Base-by-base conservation (phyloP, 805 yeast genomes). In the Kodamaea kaohsiungensis region DNA sequence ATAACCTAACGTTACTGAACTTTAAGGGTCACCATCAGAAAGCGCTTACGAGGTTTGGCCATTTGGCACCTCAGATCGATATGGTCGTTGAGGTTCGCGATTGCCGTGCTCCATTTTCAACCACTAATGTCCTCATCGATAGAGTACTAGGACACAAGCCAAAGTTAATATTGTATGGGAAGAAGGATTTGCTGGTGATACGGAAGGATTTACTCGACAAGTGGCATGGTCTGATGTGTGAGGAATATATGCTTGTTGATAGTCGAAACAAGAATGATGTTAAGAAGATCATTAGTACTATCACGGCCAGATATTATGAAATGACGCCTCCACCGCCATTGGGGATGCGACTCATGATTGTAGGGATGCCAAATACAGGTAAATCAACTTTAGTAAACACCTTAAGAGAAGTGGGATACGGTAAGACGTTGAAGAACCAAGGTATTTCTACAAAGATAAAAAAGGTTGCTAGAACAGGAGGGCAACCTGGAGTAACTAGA, bases 351-450 rank as follows among this genome's bases (percentile, higher is more conserved):
- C 69, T 89, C 54, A 76, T 92, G 76, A 82, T 93, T 46, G 85
- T 87, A 6, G 99, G 99, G 0, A 89, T 95, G 95, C 99, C 99
- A 1, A 95, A 95, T 66, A 96, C 91, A n/a, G 99, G 99, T 0
- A 95, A 95, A 69, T 88, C 96, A 10, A 88, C 97, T 0, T 67
- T 95, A 48, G 87, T 92, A 25, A 95, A 95, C 64, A 77, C 87
- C 0, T 71, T 92, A 49, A 71, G 97, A 55, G 72, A 71, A 7
- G 71, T 70, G 13, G 77, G 79, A 1, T 69, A 65, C 48, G 64
- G 68, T 62, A 60, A 35, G 54, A 55, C 27, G 51, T 57, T 51
- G 53, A 52, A 50, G 50, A 66, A n/a, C 53, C 51, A 65, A 18
- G 54, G 54, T 27, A 52, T 75, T 1, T 77, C 81, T 3, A 64